phyloP scores from a whole-genome alignment of 2,329 filamentous ascomycete genomes.

The Chaetomium sp. region DNA sequence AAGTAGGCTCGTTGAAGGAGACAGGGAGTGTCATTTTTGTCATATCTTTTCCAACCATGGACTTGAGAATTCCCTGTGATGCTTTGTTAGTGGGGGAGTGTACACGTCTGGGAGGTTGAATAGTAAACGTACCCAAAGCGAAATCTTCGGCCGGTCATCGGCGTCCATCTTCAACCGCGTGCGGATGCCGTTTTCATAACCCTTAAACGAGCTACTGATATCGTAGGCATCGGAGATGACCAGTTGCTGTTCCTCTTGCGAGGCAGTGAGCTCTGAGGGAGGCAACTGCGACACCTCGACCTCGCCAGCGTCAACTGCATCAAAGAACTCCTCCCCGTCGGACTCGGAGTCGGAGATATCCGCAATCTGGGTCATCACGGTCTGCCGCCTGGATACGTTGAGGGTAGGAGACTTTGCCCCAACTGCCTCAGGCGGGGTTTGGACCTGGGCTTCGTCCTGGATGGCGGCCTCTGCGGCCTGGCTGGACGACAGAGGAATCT shows the following conservation, averaged over 20 bases:
- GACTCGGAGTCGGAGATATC: constrained; percentile 75
- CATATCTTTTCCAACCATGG: constrained; percentile 99
- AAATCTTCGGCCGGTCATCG: constrained; percentile 89
- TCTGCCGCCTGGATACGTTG: constrained; percentile 50
- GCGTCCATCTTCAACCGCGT: constrained; percentile 78
- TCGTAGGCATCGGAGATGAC: constrained; percentile 47
- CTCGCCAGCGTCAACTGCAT: constrained; percentile 89
- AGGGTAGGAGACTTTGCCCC: constrained; percentile 37
- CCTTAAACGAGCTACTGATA: constrained; percentile 72
- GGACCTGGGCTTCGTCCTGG: constrained; percentile 26
- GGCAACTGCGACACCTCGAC: constrained; percentile 72
- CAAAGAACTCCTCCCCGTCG: constrained; percentile 90
- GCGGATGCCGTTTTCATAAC: constrained; percentile 85
- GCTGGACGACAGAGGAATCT: constrained; percentile 29
- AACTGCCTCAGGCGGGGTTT: constrained; percentile 20
- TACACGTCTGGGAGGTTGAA: too few species aligned
- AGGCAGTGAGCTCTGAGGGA: constrained; percentile 35
- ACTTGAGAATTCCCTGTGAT: constrained; percentile 82
- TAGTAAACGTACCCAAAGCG: constrained; percentile 73
- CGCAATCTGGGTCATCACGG: constrained; percentile 62
- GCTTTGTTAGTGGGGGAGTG: constrained; percentile 20
- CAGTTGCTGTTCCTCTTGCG: constrained; percentile 40
- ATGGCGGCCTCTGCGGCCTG: constrained; percentile 31
- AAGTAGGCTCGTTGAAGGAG: constrained; percentile 97
- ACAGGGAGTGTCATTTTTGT: constrained; percentile 98